phyloP scores from a whole-genome alignment of 495 filamentous ascomycete species.

The Terfezia boudieri region DNA sequence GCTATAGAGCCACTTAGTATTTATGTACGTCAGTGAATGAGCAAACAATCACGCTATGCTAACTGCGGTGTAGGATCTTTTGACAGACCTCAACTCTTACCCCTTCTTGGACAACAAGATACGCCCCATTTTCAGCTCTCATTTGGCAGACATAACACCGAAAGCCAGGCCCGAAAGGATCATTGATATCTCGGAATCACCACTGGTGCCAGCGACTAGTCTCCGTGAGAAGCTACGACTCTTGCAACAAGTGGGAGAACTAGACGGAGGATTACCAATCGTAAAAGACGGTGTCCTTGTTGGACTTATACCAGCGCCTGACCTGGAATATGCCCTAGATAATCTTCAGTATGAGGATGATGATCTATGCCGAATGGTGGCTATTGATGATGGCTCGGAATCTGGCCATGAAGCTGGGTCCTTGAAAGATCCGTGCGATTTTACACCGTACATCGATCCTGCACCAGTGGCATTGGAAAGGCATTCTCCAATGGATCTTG shows the following conservation, averaged over 20 bases:
- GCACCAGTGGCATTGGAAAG: conserved; percentile 75
- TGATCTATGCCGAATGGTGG: conserved; percentile 58
- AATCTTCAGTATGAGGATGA: conserved; percentile 46
- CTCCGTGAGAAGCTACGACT: conserved; percentile 60
- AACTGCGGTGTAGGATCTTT: conserved; percentile 40
- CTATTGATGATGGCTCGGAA: conserved; percentile 32
- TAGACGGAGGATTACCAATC: conserved; percentile 82
- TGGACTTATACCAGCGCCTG: conserved; percentile 79
- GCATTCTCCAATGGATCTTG: conserved; percentile 76
- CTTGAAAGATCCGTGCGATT: conserved; percentile 48
- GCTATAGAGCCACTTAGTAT: conserved; percentile 87
- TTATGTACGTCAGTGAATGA: conserved; percentile 35
- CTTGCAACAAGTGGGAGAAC: conserved; percentile 64
- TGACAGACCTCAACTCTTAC: conserved; percentile 94
- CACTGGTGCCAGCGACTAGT: conserved; percentile 47
- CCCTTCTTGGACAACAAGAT: conserved; percentile 89
- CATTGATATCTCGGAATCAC: conserved; percentile 69
- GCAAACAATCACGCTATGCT: conserved; percentile 1
- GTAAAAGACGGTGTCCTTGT: conserved; percentile 57
- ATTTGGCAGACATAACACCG: conserved; percentile 67
- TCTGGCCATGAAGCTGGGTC: conserved; percentile 32
- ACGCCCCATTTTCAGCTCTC: conserved; percentile 64
- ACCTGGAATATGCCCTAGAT: conserved; percentile 84
- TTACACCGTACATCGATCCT: conserved; percentile 78
- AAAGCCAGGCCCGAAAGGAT: conserved; percentile 47